phyloP scores from a whole-genome alignment of 2,329 filamentous ascomycete species.

The Monilinia aucupariae region DNA sequence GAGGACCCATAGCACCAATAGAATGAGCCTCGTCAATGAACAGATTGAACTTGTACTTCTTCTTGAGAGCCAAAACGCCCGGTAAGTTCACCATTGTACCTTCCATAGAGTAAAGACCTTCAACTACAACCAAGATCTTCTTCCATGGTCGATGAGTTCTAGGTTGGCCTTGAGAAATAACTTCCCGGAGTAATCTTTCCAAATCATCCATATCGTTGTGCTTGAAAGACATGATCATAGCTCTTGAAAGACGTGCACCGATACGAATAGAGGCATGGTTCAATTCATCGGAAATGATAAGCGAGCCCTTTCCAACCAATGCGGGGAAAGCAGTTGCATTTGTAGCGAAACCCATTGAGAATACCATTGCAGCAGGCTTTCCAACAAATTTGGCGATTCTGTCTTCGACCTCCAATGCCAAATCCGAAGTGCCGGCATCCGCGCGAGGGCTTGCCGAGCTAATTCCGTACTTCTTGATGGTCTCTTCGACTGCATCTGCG shows the following conservation, averaged over 20 bases:
- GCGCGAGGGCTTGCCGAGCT: conserved; percentile 74
- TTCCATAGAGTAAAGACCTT: conserved; percentile 99
- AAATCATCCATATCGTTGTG: conserved; percentile 93
- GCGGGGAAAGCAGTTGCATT: conserved; percentile 92
- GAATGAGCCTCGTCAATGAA: conserved; percentile 98
- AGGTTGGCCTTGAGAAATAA: conserved; percentile 92
- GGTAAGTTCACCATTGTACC: conserved; percentile 98
- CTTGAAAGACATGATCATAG: conserved; percentile 93
- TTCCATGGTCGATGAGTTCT: conserved; percentile 99
- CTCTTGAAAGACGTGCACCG: conserved; percentile 86
- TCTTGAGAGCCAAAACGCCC: conserved; percentile 77
- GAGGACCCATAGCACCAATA: conserved; percentile 83
- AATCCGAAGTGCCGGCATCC: conserved; percentile 80
- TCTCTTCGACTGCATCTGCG: conserved; percentile 85
- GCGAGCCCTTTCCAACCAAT: conserved; percentile 83
- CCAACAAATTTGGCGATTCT: conserved; percentile 87
- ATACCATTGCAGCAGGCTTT: conserved; percentile 91
- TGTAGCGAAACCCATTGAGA: conserved; percentile 98
- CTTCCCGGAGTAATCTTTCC: conserved; percentile 80
- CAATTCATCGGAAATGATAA: conserved; percentile 93
- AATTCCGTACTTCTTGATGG: conserved; percentile 78
- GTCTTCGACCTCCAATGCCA: conserved; percentile 83
- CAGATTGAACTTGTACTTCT: conserved; percentile 93
- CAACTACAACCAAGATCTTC: conserved; percentile 94
- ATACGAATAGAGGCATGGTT: conserved; percentile 98